Conservation (phyloP, 148 eudicot species). For the Rheum nobile region DNA sequence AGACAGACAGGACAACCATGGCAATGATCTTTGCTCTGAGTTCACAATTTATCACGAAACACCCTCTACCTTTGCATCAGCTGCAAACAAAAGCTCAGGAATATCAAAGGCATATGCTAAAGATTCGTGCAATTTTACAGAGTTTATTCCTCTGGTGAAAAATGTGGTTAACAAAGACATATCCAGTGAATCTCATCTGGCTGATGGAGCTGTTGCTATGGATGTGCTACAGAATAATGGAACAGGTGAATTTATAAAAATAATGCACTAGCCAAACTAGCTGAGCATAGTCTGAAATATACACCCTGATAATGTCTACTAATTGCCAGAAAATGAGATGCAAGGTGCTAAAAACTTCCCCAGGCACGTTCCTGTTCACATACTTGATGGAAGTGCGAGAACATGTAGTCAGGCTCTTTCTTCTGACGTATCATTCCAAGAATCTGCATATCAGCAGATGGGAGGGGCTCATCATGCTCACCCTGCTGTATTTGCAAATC, state of each 20-base stretch:
- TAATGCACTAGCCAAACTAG: neutral
- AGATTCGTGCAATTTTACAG: conserved; percentile 27
- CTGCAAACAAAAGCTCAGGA: conserved; percentile 25
- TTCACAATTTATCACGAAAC: conserved; percentile 32
- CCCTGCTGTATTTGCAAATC: conserved; percentile 31
- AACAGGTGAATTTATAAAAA: conserved; percentile 20
- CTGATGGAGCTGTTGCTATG: conserved; percentile 22
- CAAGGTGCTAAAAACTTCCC: conserved; percentile 45
- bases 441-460: conserved; percentile 33
- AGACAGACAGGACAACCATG: conserved; percentile 18
- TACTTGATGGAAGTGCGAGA: conserved; percentile 61
- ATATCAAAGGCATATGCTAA: conserved; percentile 18
- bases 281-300: neutral
- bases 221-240: conserved; percentile 25
- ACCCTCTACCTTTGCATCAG: conserved; percentile 22
- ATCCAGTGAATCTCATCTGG: conserved; percentile 17
- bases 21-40: conserved; percentile 29
- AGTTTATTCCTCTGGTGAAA: conserved; percentile 30
- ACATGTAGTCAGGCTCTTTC: conserved; percentile 29
- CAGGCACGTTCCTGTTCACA: conserved; percentile 73
- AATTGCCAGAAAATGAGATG: conserved; percentile 25
- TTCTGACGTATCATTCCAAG: conserved; percentile 41
- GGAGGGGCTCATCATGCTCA: conserved; percentile 23
- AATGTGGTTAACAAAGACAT: conserved; percentile 21
- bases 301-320: neutral